Evolutionary conservation across 306 rosid genomes (phyloP).

Genomic region (Pyrus bretschneideri): DNA sequence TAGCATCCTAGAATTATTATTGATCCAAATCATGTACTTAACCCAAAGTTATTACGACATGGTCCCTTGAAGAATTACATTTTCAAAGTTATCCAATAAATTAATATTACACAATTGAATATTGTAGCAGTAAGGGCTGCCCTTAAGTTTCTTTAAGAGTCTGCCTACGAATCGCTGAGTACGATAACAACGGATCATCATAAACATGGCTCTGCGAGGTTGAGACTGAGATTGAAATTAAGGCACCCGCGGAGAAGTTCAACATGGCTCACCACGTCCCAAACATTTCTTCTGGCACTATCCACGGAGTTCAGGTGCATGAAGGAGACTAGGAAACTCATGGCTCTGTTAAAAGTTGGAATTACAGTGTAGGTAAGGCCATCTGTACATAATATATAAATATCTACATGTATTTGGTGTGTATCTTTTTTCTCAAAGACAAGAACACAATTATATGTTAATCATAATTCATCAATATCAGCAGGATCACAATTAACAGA

Average conservation of each 20-base stretch:
- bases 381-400: background rate
- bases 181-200: background rate
- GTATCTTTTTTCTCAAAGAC: background rate
- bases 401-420: background rate
- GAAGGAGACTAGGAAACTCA: conserved; percentile 36
- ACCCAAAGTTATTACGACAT: too few species aligned
- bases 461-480: too few species aligned
- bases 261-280: conserved; percentile 14
- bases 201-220: conserved; percentile 17
- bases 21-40: too few species aligned
- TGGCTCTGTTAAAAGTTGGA: conserved; percentile 33
- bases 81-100: background rate
- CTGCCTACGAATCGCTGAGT: background rate
- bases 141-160: background rate
- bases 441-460: background rate
- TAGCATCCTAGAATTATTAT: too few species aligned
- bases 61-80: background rate
- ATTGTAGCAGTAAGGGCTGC: background rate
- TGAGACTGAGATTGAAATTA: conserved; percentile 13
- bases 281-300: conserved; percentile 3
- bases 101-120: background rate
- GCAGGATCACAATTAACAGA: too few species aligned
- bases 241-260: background rate
- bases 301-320: conserved; percentile 26
- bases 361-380: background rate